Base-by-base conservation (phyloP, 2,329 filamentous ascomycete species). In the Claviceps pazoutovae region DNA sequence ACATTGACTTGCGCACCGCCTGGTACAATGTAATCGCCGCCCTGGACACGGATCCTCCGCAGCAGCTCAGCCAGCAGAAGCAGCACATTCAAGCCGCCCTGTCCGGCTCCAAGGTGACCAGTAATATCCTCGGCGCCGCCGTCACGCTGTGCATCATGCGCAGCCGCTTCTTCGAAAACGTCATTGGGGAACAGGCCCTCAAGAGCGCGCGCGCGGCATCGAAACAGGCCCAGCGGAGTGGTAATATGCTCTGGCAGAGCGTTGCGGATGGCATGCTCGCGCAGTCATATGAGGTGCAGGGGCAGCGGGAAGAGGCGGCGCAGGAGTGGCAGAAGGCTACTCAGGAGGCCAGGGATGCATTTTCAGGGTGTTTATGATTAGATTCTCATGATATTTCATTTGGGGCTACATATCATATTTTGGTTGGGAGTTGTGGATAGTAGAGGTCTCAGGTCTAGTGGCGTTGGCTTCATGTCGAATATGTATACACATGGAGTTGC, bases 131-230 rank as follows among this genome's bases (percentile, higher is more conserved):
- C 57, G 84, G 90, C 51, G 76, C 89, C n/a, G 83, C 83, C 47
- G 85, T 96, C 56, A 83, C 85, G 5, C 78, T 96, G 54, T 89
- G 83, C 58, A 83, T 93, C 57, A 94, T 96, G 85, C 84, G 86
- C 50, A 82, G 78, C 61, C 79, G 82, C 49, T 85, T 95, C 61
- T 96, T 90, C 66, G 83, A 84, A 46, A 84, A 85, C 54, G 84
- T 90, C 14, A 80, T 94, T 4, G 88, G 88, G 48, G 84, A 86
- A 53, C 86, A 90, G 64, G 84, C 85, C 0, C 74, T 87, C 54
- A 89, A 89, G 68, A 86, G 84, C 61, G 83, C 84, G 4, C 76
- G 78, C 56, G 85, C 86, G 0, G 84, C 82, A 23, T 75, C 77
- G 23, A 76, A 76, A 43, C 83, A 86, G 69, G 83, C 84, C 5